Evolutionary conservation across 2,329 filamentous ascomycete species (phyloP).

Genomic region (Gliomastix tumulicola): DNA sequence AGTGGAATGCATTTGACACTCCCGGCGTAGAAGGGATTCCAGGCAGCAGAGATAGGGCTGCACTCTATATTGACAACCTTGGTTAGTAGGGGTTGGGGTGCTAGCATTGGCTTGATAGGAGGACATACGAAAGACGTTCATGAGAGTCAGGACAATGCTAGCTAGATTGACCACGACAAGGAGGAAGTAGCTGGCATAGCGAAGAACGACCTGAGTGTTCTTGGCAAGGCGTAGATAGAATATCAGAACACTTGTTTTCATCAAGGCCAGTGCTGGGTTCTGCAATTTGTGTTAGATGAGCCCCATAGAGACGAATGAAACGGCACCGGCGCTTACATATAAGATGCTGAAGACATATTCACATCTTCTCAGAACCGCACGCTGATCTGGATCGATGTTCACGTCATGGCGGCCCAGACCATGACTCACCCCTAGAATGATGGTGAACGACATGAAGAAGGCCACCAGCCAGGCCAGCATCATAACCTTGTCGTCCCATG

Average conservation of each 20-base stretch:
- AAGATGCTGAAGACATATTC: conserved; percentile 61
- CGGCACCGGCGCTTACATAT: conserved; percentile 36
- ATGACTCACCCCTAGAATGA: conserved; percentile 54
- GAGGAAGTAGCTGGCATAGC: conserved; percentile 74
- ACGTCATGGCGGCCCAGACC: conserved; percentile 63
- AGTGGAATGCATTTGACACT: conserved; percentile 44
- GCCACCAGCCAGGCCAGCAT: conserved; percentile 69
- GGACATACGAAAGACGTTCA: conserved; percentile 64
- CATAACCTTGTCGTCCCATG: conserved; percentile 77
- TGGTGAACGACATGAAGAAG: conserved; percentile 60
- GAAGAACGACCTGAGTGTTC: conserved; percentile 68
- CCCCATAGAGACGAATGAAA: background rate
- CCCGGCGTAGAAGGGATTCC: conserved; percentile 31
- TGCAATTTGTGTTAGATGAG: conserved; percentile 21
- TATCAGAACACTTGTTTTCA: conserved; percentile 85
- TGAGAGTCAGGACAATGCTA: conserved; percentile 71
- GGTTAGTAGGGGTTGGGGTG: too few species aligned
- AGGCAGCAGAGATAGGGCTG: conserved; percentile 64
- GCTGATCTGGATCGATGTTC: conserved; percentile 46
- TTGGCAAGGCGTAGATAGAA: conserved; percentile 83
- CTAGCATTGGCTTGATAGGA: too few species aligned
- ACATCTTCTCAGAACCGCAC: conserved; percentile 44
- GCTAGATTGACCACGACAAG: conserved; percentile 72
- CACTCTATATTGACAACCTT: conserved; percentile 52
- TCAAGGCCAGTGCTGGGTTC: conserved; percentile 85